Evolutionary conservation across 768 basidiomycete species (phyloP).

Genomic region (Phaeotremella skinneri): DNA sequence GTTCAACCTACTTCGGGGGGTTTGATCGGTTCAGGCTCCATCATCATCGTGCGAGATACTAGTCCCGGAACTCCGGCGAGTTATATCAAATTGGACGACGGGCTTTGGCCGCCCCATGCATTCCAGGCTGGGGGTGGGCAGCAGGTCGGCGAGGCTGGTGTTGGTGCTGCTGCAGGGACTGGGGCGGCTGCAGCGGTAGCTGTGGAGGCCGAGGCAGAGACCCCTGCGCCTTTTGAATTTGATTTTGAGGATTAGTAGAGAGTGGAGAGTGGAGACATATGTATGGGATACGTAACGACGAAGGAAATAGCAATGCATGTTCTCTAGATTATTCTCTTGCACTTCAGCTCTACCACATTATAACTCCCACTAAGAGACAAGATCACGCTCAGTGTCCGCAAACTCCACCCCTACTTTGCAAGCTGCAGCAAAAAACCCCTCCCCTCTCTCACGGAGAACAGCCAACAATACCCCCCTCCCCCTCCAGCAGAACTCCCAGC

Average conservation of each 20-base stretch:
- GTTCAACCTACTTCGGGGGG: not conserved
- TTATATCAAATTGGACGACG: constrained; percentile 62
- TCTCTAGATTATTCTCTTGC: not conserved
- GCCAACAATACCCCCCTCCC: constrained; percentile 27
- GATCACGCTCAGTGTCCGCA: not conserved
- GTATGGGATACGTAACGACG: constrained; percentile 1
- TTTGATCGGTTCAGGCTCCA: constrained; percentile 55
- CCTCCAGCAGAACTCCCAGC: not conserved
- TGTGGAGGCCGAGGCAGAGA: constrained; percentile 63
- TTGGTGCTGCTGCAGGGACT: constrained; percentile 44
- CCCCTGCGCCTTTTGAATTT: constrained; percentile 75
- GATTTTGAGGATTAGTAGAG: constrained; percentile 34
- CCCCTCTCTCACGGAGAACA: constrained; percentile 39
- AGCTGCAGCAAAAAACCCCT: constrained; percentile 42
- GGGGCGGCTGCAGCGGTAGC: constrained; percentile 43
- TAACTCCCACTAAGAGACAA: too few relatives aligned
- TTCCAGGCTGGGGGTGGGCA: constrained; percentile 1
- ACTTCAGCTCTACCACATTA: too few relatives aligned
- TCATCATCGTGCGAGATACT: constrained; percentile 75
- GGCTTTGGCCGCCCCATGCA: constrained; percentile 28
- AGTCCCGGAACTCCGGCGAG: constrained; percentile 60
- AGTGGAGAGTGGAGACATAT: not conserved
- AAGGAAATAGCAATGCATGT: not conserved
- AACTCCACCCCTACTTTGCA: not conserved
- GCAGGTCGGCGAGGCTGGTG: constrained; percentile 36